These are phyloP conservation scores for Aureobasidium lini DNA, from an alignment of 2,329 filamentous ascomycete genomes.

Conservation along the genomic window DNA sequence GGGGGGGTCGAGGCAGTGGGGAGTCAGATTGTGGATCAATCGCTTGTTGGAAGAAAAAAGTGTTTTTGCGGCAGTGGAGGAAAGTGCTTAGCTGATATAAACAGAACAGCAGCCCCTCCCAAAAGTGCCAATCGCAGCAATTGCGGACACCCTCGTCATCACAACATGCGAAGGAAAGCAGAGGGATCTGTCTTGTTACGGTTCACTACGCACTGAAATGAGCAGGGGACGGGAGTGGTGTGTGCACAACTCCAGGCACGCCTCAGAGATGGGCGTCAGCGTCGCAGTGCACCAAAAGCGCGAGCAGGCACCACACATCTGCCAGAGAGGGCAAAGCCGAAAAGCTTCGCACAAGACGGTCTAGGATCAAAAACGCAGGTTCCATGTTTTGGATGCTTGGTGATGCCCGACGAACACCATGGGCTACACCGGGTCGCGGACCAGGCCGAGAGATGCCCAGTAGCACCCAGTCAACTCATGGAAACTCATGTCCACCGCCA, in stretches of 20 bases:
- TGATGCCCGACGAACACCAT: constrained; percentile 10
- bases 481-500: constrained; percentile 1
- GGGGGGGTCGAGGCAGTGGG: constrained; percentile 3
- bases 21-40: constrained; percentile 9
- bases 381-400: constrained; percentile 8
- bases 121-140: constrained; percentile 1
- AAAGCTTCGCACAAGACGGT: constrained; percentile 8
- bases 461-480: not conserved
- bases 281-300: constrained; percentile 4
- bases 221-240: constrained; percentile 12
- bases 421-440: constrained; percentile 1
- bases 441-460: constrained; percentile 8
- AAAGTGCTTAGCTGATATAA: constrained; percentile 14
- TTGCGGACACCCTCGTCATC: constrained; percentile 11
- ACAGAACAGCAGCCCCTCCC: constrained; percentile 3
- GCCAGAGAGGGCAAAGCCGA: constrained; percentile 1
- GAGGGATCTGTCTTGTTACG: constrained; percentile 11
- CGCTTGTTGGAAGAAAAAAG: constrained; percentile 4
- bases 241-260: constrained; percentile 13
- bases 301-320: constrained; percentile 3
- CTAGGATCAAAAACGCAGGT: constrained; percentile 8
- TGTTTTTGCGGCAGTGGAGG: constrained; percentile 8
- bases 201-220: constrained; percentile 12
- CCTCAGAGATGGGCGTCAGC: constrained; percentile 10
- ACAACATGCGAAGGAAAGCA: constrained; percentile 13